phyloP scores from a whole-genome alignment of 148 eudicot species.

The Rhododendron ferrugineum region DNA sequence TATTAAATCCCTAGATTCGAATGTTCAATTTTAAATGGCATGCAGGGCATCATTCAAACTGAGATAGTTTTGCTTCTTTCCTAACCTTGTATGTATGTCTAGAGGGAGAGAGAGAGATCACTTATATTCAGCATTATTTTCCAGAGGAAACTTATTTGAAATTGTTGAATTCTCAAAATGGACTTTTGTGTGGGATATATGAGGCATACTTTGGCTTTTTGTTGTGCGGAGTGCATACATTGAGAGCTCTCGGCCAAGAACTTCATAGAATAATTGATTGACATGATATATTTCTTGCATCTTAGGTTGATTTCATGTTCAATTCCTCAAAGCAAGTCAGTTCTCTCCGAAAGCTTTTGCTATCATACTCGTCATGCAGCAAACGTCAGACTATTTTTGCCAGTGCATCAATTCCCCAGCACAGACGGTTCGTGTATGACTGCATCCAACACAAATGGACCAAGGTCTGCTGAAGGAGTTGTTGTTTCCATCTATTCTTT shows the following conservation, averaged over 20 bases:
- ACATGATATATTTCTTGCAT: not conserved
- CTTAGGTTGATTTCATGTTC: slow-evolving; percentile 92
- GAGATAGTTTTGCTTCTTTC: not conserved
- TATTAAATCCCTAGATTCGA: not conserved
- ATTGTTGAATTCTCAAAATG: not conserved
- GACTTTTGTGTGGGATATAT: not conserved
- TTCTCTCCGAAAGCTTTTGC: slow-evolving; percentile 67
- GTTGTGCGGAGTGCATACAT: not conserved
- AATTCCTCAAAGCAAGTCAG: slow-evolving; percentile 72
- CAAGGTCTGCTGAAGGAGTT: slow-evolving; percentile 47
- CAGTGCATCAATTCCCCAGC: slow-evolving; percentile 96
- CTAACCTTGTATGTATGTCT: not conserved
- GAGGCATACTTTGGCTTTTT: not conserved
- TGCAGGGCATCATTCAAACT: not conserved
- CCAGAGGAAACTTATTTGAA: not conserved
- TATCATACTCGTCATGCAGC: slow-evolving; percentile 54
- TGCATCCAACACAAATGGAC: slow-evolving; percentile 98
- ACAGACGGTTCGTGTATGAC: slow-evolving; percentile 66
- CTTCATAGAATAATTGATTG: not conserved
- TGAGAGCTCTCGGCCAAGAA: not conserved
- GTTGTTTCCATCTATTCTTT: slow-evolving; percentile 6
- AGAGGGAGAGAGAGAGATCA: not conserved
- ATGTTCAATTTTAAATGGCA: not conserved
- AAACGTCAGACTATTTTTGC: slow-evolving; percentile 91
- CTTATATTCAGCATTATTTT: not conserved